Evolutionary conservation across 352 stramenopile genomes (phyloP), one percentile per base, ranked within the genome.

Genomic region (Phytophthora cactorum): DNA sequence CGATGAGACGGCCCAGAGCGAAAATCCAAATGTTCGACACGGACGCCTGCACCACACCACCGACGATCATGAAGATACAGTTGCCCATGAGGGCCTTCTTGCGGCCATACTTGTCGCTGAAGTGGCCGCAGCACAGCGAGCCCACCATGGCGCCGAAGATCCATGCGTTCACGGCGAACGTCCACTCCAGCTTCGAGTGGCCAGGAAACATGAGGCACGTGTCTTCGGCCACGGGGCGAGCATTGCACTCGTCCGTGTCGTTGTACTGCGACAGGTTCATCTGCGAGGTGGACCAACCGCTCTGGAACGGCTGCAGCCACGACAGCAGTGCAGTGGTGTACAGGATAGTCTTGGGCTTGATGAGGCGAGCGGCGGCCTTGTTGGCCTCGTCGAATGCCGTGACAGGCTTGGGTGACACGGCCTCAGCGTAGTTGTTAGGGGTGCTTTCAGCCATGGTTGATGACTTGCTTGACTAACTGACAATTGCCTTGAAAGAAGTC

Each of bases 241-340:
- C 44, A 51, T 51, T 31, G 44, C 44, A 51, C n/a, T 51, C 44
- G 17, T 51, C 44, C n/a, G 44, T 31, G 44, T 51, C 44, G 22
- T 51, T 7, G 6, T n/a, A 51, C 12, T 51, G 17, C 17, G 17
- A 22, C 17, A 22, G 0, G 17, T 22, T 22, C 17, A 22, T 22
- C 17, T 22, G 17, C 17, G 17, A 22, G 17, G 17, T 22, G 17
- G 17, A 22, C 17, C 17, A 22, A 22, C 17, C 17, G 17, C 58
- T 72, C 54, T 72, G 65, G 50, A 72, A 72, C n/a, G 65, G 46
- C 52, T 72, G 65, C 58, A 72, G 12, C 65, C 65, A 72, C 15
- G 58, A 63, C 10, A 72, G 59, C 14, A 72, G 29, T 4, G 58
- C 58, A 15, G 58, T 72, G 7, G 65, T 72, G 52, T 72, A 72